Conservation (phyloP, 345 rosid genomes). For the Pistacia integerrima region DNA sequence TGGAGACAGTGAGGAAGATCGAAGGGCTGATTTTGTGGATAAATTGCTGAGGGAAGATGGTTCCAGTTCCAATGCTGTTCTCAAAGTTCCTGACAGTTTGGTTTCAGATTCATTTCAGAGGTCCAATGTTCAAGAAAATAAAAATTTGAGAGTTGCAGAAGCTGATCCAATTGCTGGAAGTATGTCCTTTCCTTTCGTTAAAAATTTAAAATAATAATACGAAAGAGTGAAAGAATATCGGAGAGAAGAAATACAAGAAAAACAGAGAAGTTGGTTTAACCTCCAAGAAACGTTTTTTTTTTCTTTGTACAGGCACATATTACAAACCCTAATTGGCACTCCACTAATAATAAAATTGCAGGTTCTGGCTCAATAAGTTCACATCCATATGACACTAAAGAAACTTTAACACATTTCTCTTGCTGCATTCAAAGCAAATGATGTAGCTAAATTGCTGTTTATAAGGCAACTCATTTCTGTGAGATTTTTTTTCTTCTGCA, state of each 20-base stretch:
- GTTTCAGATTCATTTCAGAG: constrained; percentile 32
- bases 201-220: too few species aligned
- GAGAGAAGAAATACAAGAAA: background rate
- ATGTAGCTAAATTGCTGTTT: constrained; percentile 6
- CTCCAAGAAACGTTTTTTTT: background rate
- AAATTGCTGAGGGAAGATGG: constrained; percentile 52
- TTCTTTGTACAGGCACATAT: background rate
- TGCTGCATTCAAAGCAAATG: constrained; percentile 10
- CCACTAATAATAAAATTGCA: too few species aligned
- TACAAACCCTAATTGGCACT: background rate
- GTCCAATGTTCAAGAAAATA: constrained; percentile 34
- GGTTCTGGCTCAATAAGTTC: background rate
- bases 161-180: constrained; percentile 43
- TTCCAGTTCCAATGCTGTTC: constrained; percentile 34
- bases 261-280: background rate
- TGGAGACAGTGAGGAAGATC: constrained; percentile 57
- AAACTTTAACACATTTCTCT: background rate
- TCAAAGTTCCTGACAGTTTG: constrained; percentile 23
- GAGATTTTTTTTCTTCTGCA: background rate
- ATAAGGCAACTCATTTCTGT: background rate
- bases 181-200: constrained; percentile 29
- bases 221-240: background rate
- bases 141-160: constrained; percentile 30
- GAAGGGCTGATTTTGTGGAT: constrained; percentile 80
- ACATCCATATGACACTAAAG: background rate